These are phyloP conservation scores for Elasticomyces elasticus DNA, from an alignment of 495 filamentous ascomycete species.

Conservation along the genomic window DNA sequence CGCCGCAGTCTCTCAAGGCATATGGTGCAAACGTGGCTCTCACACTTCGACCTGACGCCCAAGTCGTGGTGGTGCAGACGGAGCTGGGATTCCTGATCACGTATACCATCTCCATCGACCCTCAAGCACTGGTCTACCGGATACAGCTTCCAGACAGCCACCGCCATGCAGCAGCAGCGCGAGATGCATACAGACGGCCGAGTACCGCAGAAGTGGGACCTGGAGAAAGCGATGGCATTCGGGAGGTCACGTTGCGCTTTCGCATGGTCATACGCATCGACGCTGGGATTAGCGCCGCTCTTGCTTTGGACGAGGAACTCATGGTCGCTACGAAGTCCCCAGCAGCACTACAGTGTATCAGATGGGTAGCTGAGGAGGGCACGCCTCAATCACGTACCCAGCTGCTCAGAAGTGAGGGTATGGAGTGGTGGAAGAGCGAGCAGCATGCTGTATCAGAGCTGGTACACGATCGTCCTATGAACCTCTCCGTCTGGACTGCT, in stretches of 20 bases:
- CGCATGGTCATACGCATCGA: conserved; percentile 98
- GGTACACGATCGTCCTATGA: conserved; percentile 97
- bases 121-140: conserved; percentile 64
- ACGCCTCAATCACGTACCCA: conserved; percentile 86
- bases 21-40: conserved; percentile 81
- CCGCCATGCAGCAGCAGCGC: conserved; percentile 51
- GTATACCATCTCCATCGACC: conserved; percentile 81
- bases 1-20: conserved; percentile 60
- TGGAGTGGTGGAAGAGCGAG: conserved; percentile 66
- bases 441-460: conserved; percentile 69
- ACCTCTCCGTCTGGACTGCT: conserved; percentile 86
- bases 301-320: conserved; percentile 87
- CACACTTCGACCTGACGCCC: conserved; percentile 80
- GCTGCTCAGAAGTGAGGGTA: conserved; percentile 73
- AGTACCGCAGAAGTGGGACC: conserved; percentile 43
- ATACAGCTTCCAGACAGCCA: conserved; percentile 3
- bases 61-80: conserved; percentile 88
- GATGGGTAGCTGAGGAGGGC: conserved; percentile 75
- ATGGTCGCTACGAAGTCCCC: conserved; percentile 90
- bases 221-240: conserved; percentile 68
- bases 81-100: conserved; percentile 81
- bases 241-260: conserved; percentile 81
- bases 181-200: conserved; percentile 51
- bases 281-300: conserved; percentile 77
- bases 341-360: conserved; percentile 88